A percentile compares a stretch with the other conserved stretches of the same genome.
These are phyloP conservation scores for Aspergillus neoniger DNA, from an alignment of 2,329 filamentous ascomycete species.

Conservation along the genomic window DNA sequence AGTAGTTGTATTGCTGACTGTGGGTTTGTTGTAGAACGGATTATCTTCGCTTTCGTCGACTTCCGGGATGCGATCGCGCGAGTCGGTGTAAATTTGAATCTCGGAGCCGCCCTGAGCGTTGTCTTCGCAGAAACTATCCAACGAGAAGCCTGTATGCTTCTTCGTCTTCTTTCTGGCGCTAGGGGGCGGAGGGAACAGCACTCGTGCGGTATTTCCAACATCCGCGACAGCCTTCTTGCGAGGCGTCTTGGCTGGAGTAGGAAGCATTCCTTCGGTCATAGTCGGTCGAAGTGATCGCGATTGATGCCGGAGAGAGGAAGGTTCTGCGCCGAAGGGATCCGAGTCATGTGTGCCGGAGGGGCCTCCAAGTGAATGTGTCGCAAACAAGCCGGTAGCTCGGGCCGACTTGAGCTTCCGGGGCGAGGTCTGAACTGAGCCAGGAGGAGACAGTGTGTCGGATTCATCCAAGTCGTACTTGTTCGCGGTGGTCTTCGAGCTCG, in stretches of 20 bases:
- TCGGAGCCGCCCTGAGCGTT: slow-evolving; percentile 35
- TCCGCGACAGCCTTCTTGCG: slow-evolving; percentile 54
- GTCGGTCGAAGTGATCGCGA: slow-evolving; percentile 28
- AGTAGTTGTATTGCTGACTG: slow-evolving; percentile 32
- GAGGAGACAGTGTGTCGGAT: slow-evolving; percentile 31
- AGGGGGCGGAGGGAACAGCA: slow-evolving; percentile 54
- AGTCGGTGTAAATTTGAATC: slow-evolving; percentile 64
- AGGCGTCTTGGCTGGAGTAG: slow-evolving; percentile 64
- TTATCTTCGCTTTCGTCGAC: slow-evolving; percentile 55
- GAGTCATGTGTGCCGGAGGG: slow-evolving; percentile 19
- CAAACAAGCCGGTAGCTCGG: slow-evolving; percentile 14
- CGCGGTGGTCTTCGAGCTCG: slow-evolving; percentile 20
- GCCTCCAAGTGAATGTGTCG: slow-evolving; percentile 24
- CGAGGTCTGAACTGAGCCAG: slow-evolving; percentile 29
- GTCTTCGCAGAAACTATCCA: slow-evolving; percentile 46
- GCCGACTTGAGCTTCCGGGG: slow-evolving; percentile 31
- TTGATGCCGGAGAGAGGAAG: slow-evolving; percentile 25
- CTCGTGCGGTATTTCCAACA: slow-evolving; percentile 53
- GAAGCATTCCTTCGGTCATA: slow-evolving; percentile 52
- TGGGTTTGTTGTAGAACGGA: slow-evolving; percentile 53
- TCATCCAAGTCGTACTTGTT: slow-evolving; percentile 28
- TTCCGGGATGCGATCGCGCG: slow-evolving; percentile 61
- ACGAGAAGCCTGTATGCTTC: slow-evolving; percentile 48
- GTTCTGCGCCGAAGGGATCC: slow-evolving; percentile 28
- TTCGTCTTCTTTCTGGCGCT: slow-evolving; percentile 49